Evolutionary conservation across 1,139 yeast species (phyloP).

Genomic region (Ogataea hybrid): DNA sequence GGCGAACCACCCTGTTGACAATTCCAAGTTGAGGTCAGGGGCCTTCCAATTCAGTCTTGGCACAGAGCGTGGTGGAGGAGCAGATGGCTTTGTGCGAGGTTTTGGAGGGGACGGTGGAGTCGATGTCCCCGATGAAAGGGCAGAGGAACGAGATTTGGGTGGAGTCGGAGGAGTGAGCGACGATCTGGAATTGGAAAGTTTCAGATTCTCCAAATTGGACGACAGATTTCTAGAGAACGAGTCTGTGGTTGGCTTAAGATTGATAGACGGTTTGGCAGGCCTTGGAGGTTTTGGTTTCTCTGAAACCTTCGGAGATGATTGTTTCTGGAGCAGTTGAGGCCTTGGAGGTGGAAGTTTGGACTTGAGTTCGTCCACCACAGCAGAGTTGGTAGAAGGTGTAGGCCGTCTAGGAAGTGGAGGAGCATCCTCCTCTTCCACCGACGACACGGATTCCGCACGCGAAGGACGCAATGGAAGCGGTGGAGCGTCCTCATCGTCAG

Average conservation of each 20-base stretch:
- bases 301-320: too few species aligned
- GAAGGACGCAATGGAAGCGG: conserved; percentile 7
- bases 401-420: conserved; percentile 14
- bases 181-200: neutral
- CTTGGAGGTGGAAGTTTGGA: neutral
- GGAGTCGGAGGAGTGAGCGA: conserved; percentile 21
- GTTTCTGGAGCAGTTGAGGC: neutral
- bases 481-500: conserved; percentile 3
- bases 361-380: neutral
- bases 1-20: conserved; percentile 47
- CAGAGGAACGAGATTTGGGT: conserved; percentile 12
- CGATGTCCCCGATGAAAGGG: conserved; percentile 10
- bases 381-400: neutral
- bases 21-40: conserved; percentile 42
- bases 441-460: neutral
- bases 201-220: conserved; percentile 11
- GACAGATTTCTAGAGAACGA: conserved; percentile 6
- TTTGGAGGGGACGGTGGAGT: conserved; percentile 22
- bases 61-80: conserved; percentile 19
- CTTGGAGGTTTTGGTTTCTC: neutral
- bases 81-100: conserved; percentile 17
- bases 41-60: conserved; percentile 26
- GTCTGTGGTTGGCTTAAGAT: neutral
- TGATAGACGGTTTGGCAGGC: neutral
- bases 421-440: conserved; percentile 8